A percentile compares a stretch with the other conserved stretches of the same genome.
Evolutionary conservation across 2,329 filamentous ascomycete genomes (phyloP).

Genomic region (Xylaria sp.): DNA sequence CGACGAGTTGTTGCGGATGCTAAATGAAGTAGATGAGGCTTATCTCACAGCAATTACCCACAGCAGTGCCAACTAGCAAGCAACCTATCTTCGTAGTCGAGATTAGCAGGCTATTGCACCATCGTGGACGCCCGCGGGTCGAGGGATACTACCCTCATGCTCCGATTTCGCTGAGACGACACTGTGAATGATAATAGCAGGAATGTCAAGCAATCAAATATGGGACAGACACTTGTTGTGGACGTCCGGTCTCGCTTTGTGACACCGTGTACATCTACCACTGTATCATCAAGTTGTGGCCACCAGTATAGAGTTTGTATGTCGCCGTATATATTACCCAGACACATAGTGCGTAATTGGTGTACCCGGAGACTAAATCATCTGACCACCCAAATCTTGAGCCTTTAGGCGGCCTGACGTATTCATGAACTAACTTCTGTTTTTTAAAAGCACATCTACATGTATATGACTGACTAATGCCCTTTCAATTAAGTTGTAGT

Average conservation of each 20-base stretch:
- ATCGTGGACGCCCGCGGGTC: not conserved
- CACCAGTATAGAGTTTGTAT: not conserved
- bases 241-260: not conserved
- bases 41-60: not conserved
- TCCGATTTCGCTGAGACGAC: not conserved
- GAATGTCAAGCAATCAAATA: not conserved
- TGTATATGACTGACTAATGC: not conserved
- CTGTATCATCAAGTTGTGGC: conserved; percentile 1
- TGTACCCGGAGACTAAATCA: not conserved
- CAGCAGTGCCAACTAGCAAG: not conserved
- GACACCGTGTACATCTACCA: not conserved
- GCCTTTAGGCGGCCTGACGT: not conserved
- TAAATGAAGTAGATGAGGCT: not conserved
- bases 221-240: not conserved
- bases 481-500: not conserved
- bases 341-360: not conserved
- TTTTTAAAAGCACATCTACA: not conserved
- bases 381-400: not conserved
- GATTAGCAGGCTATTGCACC: not conserved
- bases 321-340: not conserved
- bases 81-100: not conserved
- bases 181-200: not conserved
- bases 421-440: not conserved
- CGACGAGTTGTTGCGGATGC: not conserved
- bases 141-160: not conserved